Evolutionary conservation across 257 asterid species (phyloP).

Genomic region (Nicotiana attenuata): DNA sequence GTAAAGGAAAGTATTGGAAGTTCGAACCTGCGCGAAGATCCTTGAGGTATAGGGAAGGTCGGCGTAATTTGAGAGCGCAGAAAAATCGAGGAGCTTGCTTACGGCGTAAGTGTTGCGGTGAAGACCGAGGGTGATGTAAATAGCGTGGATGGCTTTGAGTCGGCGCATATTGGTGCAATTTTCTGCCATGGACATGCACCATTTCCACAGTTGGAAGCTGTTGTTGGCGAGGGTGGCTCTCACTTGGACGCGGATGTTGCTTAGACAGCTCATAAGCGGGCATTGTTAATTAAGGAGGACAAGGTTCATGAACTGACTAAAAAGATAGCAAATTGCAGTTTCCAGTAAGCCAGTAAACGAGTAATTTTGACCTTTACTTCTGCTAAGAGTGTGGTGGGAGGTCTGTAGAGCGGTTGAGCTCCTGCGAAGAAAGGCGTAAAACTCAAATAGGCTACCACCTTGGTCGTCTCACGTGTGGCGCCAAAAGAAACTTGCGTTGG

Average conservation of each 20-base stretch:
- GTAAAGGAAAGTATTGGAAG: constrained; percentile 58
- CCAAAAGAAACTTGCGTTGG: no score
- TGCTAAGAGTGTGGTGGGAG: no score
- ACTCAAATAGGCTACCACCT: no score
- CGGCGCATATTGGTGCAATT: constrained; percentile 47
- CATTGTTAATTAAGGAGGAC: neutral
- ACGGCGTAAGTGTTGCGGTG: constrained; percentile 38
- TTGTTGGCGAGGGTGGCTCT: neutral
- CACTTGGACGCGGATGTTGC: neutral
- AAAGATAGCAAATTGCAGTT: neutral
- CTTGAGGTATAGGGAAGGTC: constrained; percentile 47
- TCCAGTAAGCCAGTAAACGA: no score
- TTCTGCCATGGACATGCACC: constrained; percentile 32
- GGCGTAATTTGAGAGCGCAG: constrained; percentile 39
- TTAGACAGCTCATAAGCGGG: neutral
- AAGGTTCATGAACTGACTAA: neutral
- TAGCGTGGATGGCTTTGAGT: constrained; percentile 61
- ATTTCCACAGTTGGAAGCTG: constrained; percentile 29
- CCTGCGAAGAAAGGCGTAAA: no score
- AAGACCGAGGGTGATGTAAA: constrained; percentile 55
- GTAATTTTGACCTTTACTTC: no score
- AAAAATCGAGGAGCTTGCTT: constrained; percentile 63
- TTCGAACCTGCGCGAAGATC: constrained; percentile 49
- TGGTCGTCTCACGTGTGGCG: no score
- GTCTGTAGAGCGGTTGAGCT: no score